Evolutionary conservation across 352 stramenopile genomes (phyloP).

Genomic region (Globisporangium rhizosaccharum): DNA sequence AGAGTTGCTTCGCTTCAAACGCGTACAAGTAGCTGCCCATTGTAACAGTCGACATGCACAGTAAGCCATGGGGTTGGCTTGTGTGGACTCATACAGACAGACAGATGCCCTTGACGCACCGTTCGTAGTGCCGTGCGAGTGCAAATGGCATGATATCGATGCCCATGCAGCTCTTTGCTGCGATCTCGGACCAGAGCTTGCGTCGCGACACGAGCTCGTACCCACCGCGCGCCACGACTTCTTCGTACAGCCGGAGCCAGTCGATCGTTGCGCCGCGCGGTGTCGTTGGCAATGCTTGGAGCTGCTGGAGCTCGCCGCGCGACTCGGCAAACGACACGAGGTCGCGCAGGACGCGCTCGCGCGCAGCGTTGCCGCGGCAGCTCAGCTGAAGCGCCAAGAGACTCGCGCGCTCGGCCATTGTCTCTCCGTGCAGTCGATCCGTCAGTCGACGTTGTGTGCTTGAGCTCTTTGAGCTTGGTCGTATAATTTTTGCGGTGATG

Average conservation of each 20-base stretch:
- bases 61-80: not conserved
- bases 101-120: conserved; percentile 10
- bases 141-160: conserved; percentile 64
- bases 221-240: conserved; percentile 63
- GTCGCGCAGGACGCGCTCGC: conserved; percentile 52
- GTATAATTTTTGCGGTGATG: not conserved
- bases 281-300: conserved; percentile 50
- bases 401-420: conserved; percentile 24
- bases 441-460: not conserved
- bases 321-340: conserved; percentile 50
- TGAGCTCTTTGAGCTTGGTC: not conserved
- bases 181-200: conserved; percentile 48
- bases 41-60: too few species aligned
- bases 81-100: not conserved
- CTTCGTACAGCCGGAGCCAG: conserved; percentile 78
- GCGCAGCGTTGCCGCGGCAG: conserved; percentile 51
- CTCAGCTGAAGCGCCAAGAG: conserved; percentile 63
- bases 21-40: conserved; percentile 28
- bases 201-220: conserved; percentile 44
- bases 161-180: conserved; percentile 39
- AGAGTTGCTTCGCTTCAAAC: conserved; percentile 80
- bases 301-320: conserved; percentile 32
- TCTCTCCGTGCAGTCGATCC: not conserved
- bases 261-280: conserved; percentile 51
- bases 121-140: conserved; percentile 55